Percentiles rank a stretch among this genome's conserved stretches.
These are phyloP conservation scores for Barnettozyma sucrosica DNA, from an alignment of 805 yeast genomes.

Conservation along the genomic window DNA sequence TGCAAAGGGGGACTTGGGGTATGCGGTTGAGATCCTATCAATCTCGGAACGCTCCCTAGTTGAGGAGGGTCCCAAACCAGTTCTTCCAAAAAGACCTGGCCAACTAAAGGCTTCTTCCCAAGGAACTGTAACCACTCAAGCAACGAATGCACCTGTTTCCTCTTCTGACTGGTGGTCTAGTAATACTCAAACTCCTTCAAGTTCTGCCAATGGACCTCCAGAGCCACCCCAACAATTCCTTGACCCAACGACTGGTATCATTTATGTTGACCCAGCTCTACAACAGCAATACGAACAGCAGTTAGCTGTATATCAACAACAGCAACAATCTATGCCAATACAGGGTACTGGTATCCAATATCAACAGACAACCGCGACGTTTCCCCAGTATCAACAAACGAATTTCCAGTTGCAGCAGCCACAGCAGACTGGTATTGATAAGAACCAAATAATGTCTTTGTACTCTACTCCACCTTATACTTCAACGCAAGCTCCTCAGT, in stretches of 20 bases:
- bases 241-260: constrained; percentile 65
- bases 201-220: constrained; percentile 24
- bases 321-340: not conserved
- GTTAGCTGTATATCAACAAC: constrained; percentile 19
- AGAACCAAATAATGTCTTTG: constrained; percentile 18
- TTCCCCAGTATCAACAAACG: constrained; percentile 6
- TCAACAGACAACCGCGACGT: not conserved
- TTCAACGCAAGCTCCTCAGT: constrained; percentile 29
- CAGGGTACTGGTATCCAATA: not conserved
- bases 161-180: constrained; percentile 24
- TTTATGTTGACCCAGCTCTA: constrained; percentile 65
- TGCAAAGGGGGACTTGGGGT: constrained; percentile 51
- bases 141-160: constrained; percentile 4
- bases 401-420: constrained; percentile 4
- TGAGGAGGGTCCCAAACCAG: constrained; percentile 42
- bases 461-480: constrained; percentile 34
- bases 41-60: constrained; percentile 32
- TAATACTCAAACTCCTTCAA: constrained; percentile 6
- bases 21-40: constrained; percentile 51
- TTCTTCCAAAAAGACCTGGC: constrained; percentile 34
- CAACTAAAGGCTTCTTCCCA: constrained; percentile 8
- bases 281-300: constrained; percentile 33
- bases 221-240: constrained; percentile 60
- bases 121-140: constrained; percentile 5
- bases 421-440: constrained; percentile 16